Base-by-base conservation (phyloP, 164 flowering plant genomes). In the Magnolia changhungtana region DNA sequence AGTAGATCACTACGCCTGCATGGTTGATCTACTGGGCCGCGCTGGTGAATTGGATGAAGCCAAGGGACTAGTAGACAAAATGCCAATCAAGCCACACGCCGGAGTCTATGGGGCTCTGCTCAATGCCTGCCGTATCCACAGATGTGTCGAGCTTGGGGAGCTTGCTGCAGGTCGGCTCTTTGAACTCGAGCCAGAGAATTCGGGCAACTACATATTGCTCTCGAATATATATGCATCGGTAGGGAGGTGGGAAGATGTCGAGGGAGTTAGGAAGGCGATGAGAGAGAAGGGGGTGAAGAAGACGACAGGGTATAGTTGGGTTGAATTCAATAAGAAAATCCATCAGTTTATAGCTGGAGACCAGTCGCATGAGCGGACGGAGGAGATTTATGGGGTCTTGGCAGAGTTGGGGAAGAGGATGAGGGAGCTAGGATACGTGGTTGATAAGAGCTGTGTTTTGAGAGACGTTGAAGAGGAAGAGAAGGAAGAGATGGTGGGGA, bases 401-500 rank as follows among this genome's bases (percentile, higher is more conserved):
- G 75, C 75, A 63, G 88, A 87, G 77, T 10, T 91, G 49, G 73
- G 78, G 50, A 81, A 75, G 81, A 88, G 84, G 79, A 81, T 91
- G 90, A 83, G 73, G 79, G 76, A 49, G 65, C 74, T 77, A 27
- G 97, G 97, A 4, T 90, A 90, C 67, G 50, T 78, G 63, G 85
- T 88, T 63, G 88, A 88, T 74, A 88, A 80, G 74, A 81, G 81
- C 72, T 87, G 83, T 71, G 91, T 80, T 51, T 77, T 92, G 70
- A 85, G 88, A 77, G 95, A 92, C 74, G 89, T 92, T 14, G 97
- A 89, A 73, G 93, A 88, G 45, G 95, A 92, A 82, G 93, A 92
- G 78, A 90, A 88, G 77, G 93, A 90, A 78, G 89, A 88, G 73
- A 85, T 88, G 84, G 86, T 92, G 64, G 91, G 88, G 8, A 78